Percentiles rank a stretch among this genome's conserved stretches.
Conservation (phyloP, 73 alveolate species). For the Durusdinium trenchii region DNA sequence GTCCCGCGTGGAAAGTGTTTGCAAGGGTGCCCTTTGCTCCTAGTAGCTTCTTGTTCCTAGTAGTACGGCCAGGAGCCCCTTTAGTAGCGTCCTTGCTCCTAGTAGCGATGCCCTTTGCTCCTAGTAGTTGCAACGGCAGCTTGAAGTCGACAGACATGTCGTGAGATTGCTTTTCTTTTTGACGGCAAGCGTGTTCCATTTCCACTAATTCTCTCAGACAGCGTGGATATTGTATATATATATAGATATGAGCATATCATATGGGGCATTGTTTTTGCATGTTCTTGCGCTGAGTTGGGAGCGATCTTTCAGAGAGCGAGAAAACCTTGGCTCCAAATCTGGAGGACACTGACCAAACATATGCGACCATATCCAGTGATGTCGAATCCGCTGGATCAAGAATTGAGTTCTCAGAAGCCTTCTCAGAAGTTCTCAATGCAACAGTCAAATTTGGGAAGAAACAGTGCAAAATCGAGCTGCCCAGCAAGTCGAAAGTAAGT, state of each 20-base stretch:
- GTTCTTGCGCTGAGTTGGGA: slow-evolving; percentile 1
- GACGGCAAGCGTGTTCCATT: not conserved
- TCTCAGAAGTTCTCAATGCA: not conserved
- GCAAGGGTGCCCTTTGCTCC: no score
- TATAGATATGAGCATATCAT: not conserved
- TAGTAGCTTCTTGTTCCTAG: no score
- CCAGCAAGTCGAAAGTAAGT: not conserved
- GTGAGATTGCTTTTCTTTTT: not conserved
- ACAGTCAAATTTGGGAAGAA: not conserved
- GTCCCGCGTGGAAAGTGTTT: not conserved
- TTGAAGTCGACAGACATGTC: not conserved
- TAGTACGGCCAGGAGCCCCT: no score
- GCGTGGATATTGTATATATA: not conserved
- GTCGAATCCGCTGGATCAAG: not conserved
- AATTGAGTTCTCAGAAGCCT: not conserved
- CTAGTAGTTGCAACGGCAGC: not conserved
- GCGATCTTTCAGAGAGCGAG: slow-evolving; percentile 27
- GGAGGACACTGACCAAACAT: not conserved
- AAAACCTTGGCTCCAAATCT: not conserved
- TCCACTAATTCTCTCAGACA: not conserved
- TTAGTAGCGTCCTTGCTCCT: no score
- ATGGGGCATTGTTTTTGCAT: not conserved
- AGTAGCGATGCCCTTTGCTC: no score
- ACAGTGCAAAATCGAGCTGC: not conserved
- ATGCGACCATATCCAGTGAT: not conserved